Percentiles rank a stretch among this genome's conserved stretches.
phyloP scores from a whole-genome alignment of 192 early-diverging fungal species.

The Podila epicladia region DNA sequence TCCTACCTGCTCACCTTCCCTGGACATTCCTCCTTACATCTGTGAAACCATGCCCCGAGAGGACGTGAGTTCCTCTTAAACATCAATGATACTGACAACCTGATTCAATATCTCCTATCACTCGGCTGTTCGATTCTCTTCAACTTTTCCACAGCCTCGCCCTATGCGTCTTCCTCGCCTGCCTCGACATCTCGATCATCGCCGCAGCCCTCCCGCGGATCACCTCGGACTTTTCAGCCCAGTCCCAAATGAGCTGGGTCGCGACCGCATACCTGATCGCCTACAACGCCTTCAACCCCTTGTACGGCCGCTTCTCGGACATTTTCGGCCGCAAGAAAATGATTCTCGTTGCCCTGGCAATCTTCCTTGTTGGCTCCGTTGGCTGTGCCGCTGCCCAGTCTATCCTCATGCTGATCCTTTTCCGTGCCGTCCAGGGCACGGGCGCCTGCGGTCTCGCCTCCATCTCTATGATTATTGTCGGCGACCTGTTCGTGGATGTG shows the following conservation, averaged over 20 bases:
- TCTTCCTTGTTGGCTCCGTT: constrained; percentile 50
- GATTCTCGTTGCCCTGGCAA: constrained; percentile 24
- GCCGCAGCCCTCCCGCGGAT: constrained; percentile 78
- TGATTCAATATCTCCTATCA: background rate
- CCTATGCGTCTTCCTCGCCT: constrained; percentile 65
- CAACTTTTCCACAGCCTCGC: background rate
- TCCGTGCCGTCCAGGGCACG: constrained; percentile 79
- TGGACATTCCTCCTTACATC: too few relatives aligned
- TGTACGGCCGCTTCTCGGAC: constrained; percentile 78
- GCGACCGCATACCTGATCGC: constrained; percentile 74
- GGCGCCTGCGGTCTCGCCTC: constrained; percentile 82
- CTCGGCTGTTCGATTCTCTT: background rate
- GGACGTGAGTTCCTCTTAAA: too few relatives aligned
- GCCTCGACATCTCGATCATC: constrained; percentile 86
- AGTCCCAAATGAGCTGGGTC: constrained; percentile 33
- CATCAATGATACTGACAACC: background rate
- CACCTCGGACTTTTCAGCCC: constrained; percentile 71
- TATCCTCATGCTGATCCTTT: constrained; percentile 70
- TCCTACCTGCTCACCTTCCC: too few relatives aligned
- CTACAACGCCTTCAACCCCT: constrained; percentile 70
- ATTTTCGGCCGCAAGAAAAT: constrained; percentile 65
- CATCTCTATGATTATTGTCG: constrained; percentile 81
- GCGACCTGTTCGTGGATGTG: constrained; percentile 80
- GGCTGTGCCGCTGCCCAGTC: constrained; percentile 57
- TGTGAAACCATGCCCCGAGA: too few relatives aligned